Evolutionary conservation across 177 flowering plant genomes (phyloP), one percentile per base, ranked within the genome.

Genomic region (Vitis hybrid): DNA sequence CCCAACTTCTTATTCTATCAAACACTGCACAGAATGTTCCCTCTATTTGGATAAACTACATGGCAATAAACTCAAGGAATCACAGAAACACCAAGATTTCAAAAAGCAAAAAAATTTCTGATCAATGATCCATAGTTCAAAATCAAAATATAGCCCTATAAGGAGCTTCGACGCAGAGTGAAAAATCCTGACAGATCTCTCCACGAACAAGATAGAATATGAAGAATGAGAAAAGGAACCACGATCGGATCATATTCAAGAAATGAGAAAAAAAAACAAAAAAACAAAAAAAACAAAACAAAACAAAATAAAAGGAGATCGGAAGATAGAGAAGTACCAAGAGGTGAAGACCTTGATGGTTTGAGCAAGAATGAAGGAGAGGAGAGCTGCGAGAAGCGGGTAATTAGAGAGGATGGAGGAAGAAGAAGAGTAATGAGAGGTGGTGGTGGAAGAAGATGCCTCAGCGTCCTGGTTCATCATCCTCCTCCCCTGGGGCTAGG

Each of bases 301-400:
- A 57, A 69, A 70, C 21, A 24, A 12, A 48, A 65, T 52, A 58
- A 13, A 48, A 2, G 4, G 19, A 18, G 5, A 32, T 1, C 46
- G 56, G 61, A 11, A 74, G 46, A 60, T 40, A 66, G 71, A 64
- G 18, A 68, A 4, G 15, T 88, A 90, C 95, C 95, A 82, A 82
- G 86, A 18, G 71, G 83, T 82, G 85, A 90, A 78, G 82, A 90
- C 75, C 81, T 90, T 90, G 81, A 73, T 75, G 65, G 72, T 79
- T 72, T 90, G 93, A 12, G 95, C 91, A 48, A 90, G 51, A 21
- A 82, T 54, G 77, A 90, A 90, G 30, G 90, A 83, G 0, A 85
- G 27, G 35, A 90, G 69, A 62, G 95, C 88, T 9, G 89, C 82
- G 52, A 87, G 30, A 59, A 90, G 82, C 64, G 95, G 90, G 57